A percentile compares a stretch with the other conserved stretches of the same genome.
Conservation (phyloP, 108 stramenopile species). For the Nitzschia sp. region DNA sequence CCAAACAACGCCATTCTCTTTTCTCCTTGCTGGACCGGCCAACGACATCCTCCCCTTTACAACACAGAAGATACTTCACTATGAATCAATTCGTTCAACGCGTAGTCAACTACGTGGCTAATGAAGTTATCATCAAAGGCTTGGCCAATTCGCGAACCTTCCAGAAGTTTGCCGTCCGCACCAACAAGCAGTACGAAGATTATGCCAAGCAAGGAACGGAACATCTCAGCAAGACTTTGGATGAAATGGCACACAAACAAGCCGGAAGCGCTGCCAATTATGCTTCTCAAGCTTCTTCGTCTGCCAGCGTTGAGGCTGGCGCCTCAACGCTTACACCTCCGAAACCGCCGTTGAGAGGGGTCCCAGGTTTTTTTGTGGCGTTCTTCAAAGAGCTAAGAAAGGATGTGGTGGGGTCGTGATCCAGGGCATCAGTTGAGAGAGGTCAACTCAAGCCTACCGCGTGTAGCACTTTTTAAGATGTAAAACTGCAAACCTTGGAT, state of each 20-base stretch:
- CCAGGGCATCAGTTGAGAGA: conserved; percentile 1
- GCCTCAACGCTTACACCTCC: conserved; percentile 39
- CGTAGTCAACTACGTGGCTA: conserved; percentile 76
- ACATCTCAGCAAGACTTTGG: conserved; percentile 54
- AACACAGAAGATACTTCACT: background rate
- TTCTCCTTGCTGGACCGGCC: no score
- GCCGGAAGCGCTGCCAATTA: conserved; percentile 5
- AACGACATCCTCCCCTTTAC: background rate
- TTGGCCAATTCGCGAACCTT: conserved; percentile 81
- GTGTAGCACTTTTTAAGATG: background rate
- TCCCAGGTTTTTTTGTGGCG: conserved; percentile 76
- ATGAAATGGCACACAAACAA: conserved; percentile 57
- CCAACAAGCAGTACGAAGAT: conserved; percentile 61
- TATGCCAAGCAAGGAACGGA: conserved; percentile 70
- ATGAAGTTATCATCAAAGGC: conserved; percentile 84
- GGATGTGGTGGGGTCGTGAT: conserved; percentile 55
- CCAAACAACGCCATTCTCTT: no score
- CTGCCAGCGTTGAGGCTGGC: background rate
- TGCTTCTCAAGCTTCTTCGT: conserved; percentile 19
- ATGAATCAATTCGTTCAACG: conserved; percentile 70
- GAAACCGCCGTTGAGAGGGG: conserved; percentile 57
- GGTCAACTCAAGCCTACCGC: background rate
- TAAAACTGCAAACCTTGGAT: no score
- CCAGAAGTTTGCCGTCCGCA: conserved; percentile 78
- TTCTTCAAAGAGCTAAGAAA: conserved; percentile 69